Evolutionary conservation across 441 rosid genomes (phyloP).

Genomic region (Geranium incanum): DNA sequence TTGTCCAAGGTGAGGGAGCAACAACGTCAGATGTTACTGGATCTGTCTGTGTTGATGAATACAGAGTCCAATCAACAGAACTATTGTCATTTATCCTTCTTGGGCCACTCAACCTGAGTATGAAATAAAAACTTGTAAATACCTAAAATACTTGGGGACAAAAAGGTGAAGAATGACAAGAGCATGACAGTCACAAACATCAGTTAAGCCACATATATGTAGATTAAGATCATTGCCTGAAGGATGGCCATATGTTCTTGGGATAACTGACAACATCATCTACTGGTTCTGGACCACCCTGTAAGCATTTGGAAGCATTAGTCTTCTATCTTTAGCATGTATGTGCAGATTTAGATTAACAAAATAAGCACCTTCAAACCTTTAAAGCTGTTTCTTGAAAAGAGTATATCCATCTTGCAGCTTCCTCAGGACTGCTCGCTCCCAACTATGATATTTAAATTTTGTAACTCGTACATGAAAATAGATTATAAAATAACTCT

Average conservation of each 20-base stretch:
- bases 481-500: conserved; percentile 9
- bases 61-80: conserved; percentile 73
- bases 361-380: conserved; percentile 35
- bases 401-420: conserved; percentile 88
- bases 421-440: conserved; percentile 96
- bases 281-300: conserved; percentile 49
- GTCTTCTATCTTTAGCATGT: conserved; percentile 15
- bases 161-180: conserved; percentile 10
- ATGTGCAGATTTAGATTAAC: conserved; percentile 12
- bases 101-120: conserved; percentile 57
- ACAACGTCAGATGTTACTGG: conserved; percentile 70
- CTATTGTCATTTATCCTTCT: conserved; percentile 35
- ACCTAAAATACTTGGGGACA: conserved; percentile 13
- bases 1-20: conserved; percentile 94
- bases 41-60: conserved; percentile 47
- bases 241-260: conserved; percentile 62
- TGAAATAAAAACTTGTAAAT: conserved; percentile 16
- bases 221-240: conserved; percentile 35
- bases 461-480: conserved; percentile 30
- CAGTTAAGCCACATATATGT: neutral
- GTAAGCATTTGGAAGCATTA: conserved; percentile 30
- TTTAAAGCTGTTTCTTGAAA: conserved; percentile 73
- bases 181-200: neutral
- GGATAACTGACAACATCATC: conserved; percentile 43
- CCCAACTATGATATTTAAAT: conserved; percentile 59